Conservation (phyloP, 768 basidiomycete species). For the Termitomyces sp. region DNA sequence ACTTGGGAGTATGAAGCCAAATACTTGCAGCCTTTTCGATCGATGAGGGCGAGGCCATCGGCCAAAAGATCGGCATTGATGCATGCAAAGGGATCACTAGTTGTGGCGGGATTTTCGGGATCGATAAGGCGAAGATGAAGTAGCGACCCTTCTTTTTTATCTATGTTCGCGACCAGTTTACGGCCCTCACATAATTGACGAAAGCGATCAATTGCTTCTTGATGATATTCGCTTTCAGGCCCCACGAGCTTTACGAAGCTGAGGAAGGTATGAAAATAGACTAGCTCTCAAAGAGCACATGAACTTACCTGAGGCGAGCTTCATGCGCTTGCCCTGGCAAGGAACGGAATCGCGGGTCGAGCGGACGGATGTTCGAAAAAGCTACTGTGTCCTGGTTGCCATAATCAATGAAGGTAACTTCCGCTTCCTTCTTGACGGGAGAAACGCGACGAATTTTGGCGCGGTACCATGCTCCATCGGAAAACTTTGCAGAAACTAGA, state of each 20-base stretch:
- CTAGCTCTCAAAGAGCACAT: neutral
- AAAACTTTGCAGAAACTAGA: constrained; percentile 92
- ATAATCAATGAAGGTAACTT: constrained; percentile 93
- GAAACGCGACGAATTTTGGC: constrained; percentile 88
- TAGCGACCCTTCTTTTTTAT: constrained; percentile 72
- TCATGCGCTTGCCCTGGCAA: constrained; percentile 94
- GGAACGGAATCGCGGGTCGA: constrained; percentile 86
- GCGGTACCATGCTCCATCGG: constrained; percentile 93
- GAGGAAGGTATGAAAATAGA: constrained; percentile 1
- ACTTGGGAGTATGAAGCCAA: constrained; percentile 66
- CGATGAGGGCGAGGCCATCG: constrained; percentile 82
- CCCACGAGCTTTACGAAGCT: constrained; percentile 87
- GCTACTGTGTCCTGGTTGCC: constrained; percentile 90
- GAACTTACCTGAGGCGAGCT: constrained; percentile 74
- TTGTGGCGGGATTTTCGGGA: constrained; percentile 66
- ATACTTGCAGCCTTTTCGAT: constrained; percentile 76
- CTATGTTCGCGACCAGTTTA: constrained; percentile 94
- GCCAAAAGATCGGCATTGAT: constrained; percentile 88
- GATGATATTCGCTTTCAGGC: constrained; percentile 80
- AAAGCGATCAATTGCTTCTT: constrained; percentile 86
- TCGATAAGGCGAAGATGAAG: constrained; percentile 93
- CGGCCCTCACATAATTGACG: constrained; percentile 84
- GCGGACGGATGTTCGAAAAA: constrained; percentile 81
- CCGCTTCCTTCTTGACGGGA: constrained; percentile 87
- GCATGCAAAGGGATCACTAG: constrained; percentile 67